phyloP scores from a whole-genome alignment of 768 basidiomycete species.

The Jaapia argillacea region DNA sequence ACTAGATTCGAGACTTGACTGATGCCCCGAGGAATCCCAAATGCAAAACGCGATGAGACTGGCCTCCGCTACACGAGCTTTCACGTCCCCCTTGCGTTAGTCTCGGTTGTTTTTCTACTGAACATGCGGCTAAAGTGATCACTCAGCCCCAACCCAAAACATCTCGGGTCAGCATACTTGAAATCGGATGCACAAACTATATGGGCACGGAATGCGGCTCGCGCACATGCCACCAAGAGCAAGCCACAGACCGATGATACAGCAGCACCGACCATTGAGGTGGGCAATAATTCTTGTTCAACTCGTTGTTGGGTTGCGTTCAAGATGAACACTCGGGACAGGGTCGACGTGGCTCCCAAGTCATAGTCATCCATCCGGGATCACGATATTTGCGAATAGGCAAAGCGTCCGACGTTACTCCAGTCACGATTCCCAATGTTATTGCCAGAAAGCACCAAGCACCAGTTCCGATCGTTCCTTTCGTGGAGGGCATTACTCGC shows the following conservation, averaged over 20 bases:
- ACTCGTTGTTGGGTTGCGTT: not conserved
- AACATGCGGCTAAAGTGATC: conserved; percentile 9
- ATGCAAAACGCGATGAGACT: conserved; percentile 71
- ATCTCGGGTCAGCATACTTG: conserved; percentile 67
- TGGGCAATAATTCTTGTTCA: conserved; percentile 11
- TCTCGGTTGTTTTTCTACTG: conserved; percentile 6
- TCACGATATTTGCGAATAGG: conserved; percentile 68
- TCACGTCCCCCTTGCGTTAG: conserved; percentile 67
- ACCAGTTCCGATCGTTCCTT: conserved; percentile 30
- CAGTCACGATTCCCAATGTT: conserved; percentile 56
- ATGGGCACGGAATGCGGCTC: conserved; percentile 60
- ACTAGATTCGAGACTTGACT: too few species aligned
- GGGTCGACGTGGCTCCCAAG: conserved; percentile 62
- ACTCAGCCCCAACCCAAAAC: conserved; percentile 68
- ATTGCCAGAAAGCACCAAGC: conserved; percentile 56
- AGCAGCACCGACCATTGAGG: conserved; percentile 30
- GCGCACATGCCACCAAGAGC: conserved; percentile 26
- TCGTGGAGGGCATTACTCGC: conserved; percentile 43
- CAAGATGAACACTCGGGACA: not conserved
- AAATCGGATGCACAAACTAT: conserved; percentile 66
- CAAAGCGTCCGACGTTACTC: conserved; percentile 67
- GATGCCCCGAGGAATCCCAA: conserved; percentile 81
- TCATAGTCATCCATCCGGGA: conserved; percentile 73
- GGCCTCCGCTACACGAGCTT: conserved; percentile 77
- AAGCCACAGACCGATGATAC: conserved; percentile 34